These are phyloP conservation scores for Cyberlindnera mississippiensis DNA, from an alignment of 805 yeast species.

Conservation along the genomic window DNA sequence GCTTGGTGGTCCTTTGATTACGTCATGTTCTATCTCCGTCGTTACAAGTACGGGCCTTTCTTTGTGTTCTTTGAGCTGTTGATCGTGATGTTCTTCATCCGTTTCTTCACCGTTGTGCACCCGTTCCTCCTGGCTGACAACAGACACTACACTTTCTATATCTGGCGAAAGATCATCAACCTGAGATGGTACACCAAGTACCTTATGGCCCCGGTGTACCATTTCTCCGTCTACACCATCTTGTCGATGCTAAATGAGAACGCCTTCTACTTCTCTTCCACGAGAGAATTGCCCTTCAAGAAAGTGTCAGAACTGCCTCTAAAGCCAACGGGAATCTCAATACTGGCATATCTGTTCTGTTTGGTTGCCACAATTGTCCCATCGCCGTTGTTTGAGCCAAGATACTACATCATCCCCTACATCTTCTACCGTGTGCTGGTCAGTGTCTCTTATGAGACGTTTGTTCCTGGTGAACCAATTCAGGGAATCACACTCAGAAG, in stretches of 20 bases:
- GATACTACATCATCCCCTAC: conserved; percentile 84
- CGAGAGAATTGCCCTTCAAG: conserved; percentile 35
- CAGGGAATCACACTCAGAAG: conserved; percentile 31
- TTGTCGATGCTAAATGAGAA: conserved; percentile 33
- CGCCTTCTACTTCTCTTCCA: conserved; percentile 33
- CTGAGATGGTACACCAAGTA: conserved; percentile 43
- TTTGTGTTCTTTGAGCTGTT: conserved; percentile 29
- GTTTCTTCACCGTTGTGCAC: conserved; percentile 69
- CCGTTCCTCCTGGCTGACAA: conserved; percentile 93
- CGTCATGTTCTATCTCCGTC: conserved; percentile 35
- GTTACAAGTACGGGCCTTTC: conserved; percentile 29
- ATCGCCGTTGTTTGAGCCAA: conserved; percentile 89
- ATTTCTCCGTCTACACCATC: conserved; percentile 44
- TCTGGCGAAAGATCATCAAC: conserved; percentile 65
- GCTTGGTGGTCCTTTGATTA: conserved; percentile 54
- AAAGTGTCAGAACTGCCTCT: conserved; percentile 33
- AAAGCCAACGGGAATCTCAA: conserved; percentile 43
- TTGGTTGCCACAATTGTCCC: conserved; percentile 66
- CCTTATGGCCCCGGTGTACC: conserved; percentile 64
- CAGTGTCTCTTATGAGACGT: conserved; percentile 35
- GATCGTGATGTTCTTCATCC: conserved; percentile 43
- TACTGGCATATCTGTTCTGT: conserved; percentile 49
- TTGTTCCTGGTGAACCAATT: conserved; percentile 20
- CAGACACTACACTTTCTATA: conserved; percentile 87
- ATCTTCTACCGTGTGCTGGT: conserved; percentile 66